Conservation (phyloP, 495 filamentous ascomycete species). For the Talaromyces nanjingensis region DNA sequence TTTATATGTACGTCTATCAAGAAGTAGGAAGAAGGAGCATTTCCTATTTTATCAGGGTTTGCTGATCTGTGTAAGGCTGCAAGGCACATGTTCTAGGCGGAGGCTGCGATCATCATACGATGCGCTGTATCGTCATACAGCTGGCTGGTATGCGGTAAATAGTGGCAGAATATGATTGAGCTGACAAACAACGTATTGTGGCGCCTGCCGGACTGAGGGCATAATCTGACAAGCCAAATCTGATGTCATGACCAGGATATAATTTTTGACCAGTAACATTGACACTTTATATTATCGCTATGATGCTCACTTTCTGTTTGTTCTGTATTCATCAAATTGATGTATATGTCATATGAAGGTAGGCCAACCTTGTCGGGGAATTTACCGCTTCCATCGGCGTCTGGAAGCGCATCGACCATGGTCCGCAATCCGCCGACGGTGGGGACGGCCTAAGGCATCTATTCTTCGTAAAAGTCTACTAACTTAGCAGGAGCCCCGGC, state of each 20-base stretch:
- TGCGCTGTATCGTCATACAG: neutral
- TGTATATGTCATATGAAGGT: neutral
- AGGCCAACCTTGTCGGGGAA: neutral
- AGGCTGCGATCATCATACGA: neutral
- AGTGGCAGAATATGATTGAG: neutral
- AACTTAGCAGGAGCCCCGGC: neutral
- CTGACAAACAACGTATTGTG: neutral
- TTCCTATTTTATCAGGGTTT: neutral
- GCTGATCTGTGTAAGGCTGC: conserved; percentile 1
- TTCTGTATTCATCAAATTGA: neutral
- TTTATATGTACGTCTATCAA: neutral
- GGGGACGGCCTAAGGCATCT: neutral
- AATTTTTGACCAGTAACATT: neutral
- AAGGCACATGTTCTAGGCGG: neutral
- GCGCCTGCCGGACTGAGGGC: neutral
- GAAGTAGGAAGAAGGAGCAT: neutral
- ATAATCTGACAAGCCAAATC: neutral
- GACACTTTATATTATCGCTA: neutral
- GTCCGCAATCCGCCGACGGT: neutral
- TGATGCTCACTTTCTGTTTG: neutral
- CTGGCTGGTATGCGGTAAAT: neutral
- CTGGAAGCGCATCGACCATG: conserved; percentile 5
- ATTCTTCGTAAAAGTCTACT: neutral
- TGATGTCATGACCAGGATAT: neutral
- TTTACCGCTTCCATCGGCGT: neutral